Conservation (phyloP, 495 filamentous ascomycete species). For the Aspergillus homomorphus region DNA sequence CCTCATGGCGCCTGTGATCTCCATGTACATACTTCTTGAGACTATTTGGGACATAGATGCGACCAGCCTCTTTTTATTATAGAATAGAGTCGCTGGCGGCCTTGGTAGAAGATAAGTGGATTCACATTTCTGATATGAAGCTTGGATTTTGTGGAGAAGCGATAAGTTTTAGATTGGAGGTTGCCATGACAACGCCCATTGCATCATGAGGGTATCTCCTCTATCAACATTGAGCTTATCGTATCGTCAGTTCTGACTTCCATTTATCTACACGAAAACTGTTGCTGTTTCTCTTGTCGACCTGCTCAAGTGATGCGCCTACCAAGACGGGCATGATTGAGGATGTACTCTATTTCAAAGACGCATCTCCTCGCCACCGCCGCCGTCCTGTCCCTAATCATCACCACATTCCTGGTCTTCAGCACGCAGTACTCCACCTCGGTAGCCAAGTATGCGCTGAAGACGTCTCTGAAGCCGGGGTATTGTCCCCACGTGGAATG, state of each 20-base stretch:
- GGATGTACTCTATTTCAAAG: not conserved
- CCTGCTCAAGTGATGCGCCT: too few relatives aligned
- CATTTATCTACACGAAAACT: too few relatives aligned
- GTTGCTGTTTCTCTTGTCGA: too few relatives aligned
- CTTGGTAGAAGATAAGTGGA: not conserved
- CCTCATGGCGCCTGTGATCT: slow-evolving; percentile 30
- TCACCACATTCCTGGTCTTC: slow-evolving; percentile 34
- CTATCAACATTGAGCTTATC: not conserved
- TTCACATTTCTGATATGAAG: not conserved
- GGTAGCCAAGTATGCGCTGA: slow-evolving; percentile 24
- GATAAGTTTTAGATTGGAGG: not conserved
- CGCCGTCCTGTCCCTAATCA: slow-evolving; percentile 26
- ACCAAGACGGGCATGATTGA: too few relatives aligned
- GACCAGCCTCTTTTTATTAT: slow-evolving; percentile 8
- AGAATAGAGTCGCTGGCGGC: not conserved
- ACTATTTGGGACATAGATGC: slow-evolving; percentile 32
- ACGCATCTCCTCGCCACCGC: slow-evolving; percentile 32
- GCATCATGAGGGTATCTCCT: not conserved
- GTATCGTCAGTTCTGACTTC: too few relatives aligned
- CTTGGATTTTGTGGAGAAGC: not conserved
- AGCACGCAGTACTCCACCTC: slow-evolving; percentile 15
- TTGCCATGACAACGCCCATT: not conserved
- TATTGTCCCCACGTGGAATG: slow-evolving; percentile 3
- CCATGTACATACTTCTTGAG: slow-evolving; percentile 38
- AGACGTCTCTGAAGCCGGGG: slow-evolving; percentile 12